phyloP scores from a whole-genome alignment of 2,329 filamentous ascomycete species.

The Dactylellina haptotyla region DNA sequence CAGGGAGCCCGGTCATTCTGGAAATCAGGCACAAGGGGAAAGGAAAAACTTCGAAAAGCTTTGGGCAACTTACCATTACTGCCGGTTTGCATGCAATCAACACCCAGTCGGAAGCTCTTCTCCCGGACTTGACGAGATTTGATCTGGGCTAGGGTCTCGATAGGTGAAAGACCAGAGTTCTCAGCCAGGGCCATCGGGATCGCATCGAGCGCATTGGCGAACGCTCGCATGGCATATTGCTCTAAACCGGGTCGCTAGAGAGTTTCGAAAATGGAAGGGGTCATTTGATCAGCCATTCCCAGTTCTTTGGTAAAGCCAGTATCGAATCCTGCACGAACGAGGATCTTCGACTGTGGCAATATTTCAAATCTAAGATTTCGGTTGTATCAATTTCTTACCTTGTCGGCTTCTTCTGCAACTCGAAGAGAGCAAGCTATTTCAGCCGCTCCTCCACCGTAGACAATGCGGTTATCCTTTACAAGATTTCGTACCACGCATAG shows the following conservation, averaged over 20 bases:
- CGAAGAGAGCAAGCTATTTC: slow-evolving; percentile 97
- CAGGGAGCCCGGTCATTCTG: slow-evolving; percentile 32
- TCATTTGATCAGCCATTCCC: slow-evolving; percentile 53
- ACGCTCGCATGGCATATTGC: slow-evolving; percentile 98
- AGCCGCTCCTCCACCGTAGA: slow-evolving; percentile 95
- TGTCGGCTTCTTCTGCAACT: slow-evolving; percentile 91
- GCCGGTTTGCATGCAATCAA: slow-evolving; percentile 97
- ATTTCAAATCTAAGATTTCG: slow-evolving; percentile 30
- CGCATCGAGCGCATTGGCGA: slow-evolving; percentile 91
- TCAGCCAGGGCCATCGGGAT: slow-evolving; percentile 96
- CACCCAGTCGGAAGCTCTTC: slow-evolving; percentile 80
- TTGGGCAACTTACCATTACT: slow-evolving; percentile 73
- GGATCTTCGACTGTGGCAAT: slow-evolving; percentile 22
- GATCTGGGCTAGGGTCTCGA: slow-evolving; percentile 91
- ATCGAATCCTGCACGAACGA: slow-evolving; percentile 25
- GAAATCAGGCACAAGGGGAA: slow-evolving; percentile 50
- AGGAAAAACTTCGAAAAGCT: slow-evolving; percentile 23
- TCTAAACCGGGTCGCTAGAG: slow-evolving; percentile 86
- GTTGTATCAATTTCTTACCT: slow-evolving; percentile 64
- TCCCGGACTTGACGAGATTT: slow-evolving; percentile 97
- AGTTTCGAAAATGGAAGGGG: slow-evolving; percentile 47
- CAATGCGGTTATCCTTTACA: slow-evolving; percentile 93
- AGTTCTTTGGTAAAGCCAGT: slow-evolving; percentile 51
- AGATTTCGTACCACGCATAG: slow-evolving; percentile 97
- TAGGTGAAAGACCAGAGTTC: slow-evolving; percentile 95